Conservation (phyloP, 805 yeast species). For the Candida maesae region DNA sequence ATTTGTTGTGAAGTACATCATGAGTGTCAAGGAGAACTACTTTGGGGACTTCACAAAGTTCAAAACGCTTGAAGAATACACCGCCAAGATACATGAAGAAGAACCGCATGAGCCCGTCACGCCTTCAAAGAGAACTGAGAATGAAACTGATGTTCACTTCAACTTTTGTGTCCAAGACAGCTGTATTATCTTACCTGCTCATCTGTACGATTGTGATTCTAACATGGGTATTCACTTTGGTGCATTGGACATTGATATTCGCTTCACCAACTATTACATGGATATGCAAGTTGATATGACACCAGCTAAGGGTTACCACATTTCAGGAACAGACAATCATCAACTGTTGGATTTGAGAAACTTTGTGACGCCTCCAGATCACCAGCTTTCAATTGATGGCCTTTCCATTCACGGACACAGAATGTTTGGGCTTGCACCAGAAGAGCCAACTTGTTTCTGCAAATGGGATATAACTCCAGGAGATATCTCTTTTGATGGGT, state of each 20-base stretch:
- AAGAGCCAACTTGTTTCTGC: conserved; percentile 82
- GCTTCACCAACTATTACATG: conserved; percentile 91
- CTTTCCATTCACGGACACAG: conserved; percentile 78
- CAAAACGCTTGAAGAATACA: conserved; percentile 81
- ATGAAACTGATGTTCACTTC: conserved; percentile 76
- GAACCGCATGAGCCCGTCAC: not conserved
- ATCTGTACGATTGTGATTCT: conserved; percentile 59
- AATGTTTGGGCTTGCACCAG: conserved; percentile 89
- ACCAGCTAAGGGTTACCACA: conserved; percentile 43
- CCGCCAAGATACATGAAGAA: conserved; percentile 27
- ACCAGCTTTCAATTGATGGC: conserved; percentile 53
- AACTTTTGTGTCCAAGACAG: conserved; percentile 70
- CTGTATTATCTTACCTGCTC: conserved; percentile 66
- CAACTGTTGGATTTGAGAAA: conserved; percentile 14
- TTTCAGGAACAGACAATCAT: conserved; percentile 12
- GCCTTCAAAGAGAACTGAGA: conserved; percentile 44
- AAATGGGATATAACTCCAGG: conserved; percentile 86
- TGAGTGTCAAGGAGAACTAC: conserved; percentile 79
- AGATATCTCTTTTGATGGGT: conserved; percentile 47
- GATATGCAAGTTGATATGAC: conserved; percentile 75
- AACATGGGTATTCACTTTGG: conserved; percentile 63
- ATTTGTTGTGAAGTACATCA: conserved; percentile 66
- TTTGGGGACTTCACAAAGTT: conserved; percentile 86
- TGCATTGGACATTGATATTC: conserved; percentile 67
- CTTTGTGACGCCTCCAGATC: conserved; percentile 10